Evolutionary conservation across 805 yeast species (phyloP).

Genomic region (Nakazawaea wyomingensis): DNA sequence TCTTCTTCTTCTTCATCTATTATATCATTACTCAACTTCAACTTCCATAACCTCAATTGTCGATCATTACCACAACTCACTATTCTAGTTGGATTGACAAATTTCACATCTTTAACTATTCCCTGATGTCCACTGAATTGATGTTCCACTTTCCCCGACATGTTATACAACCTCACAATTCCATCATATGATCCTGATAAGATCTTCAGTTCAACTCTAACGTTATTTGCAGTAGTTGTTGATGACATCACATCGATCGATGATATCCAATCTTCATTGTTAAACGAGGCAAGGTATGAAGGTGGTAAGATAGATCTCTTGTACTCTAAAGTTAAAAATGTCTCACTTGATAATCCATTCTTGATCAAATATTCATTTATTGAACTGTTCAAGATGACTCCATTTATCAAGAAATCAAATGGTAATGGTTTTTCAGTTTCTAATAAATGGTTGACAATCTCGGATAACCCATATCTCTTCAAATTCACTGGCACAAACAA

Average conservation of each 20-base stretch:
- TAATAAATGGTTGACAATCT: conserved; percentile 87
- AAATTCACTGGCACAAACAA: conserved; percentile 81
- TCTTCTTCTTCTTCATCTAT: conserved; percentile 33
- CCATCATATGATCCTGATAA: conserved; percentile 94
- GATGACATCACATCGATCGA: conserved; percentile 48
- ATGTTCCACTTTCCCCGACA: conserved; percentile 72
- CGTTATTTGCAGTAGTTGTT: conserved; percentile 30
- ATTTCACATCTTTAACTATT: conserved; percentile 76
- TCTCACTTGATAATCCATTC: conserved; percentile 79
- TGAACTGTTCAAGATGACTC: conserved; percentile 71
- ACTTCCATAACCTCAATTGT: conserved; percentile 83
- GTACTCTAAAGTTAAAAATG: conserved; percentile 76
- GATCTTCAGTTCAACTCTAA: conserved; percentile 45
- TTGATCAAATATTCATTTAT: conserved; percentile 72
- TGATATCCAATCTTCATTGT: conserved; percentile 95
- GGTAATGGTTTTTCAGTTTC: conserved; percentile 64
- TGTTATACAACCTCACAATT: conserved; percentile 82
- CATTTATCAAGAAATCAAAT: conserved; percentile 88
- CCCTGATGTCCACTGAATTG: conserved; percentile 88
- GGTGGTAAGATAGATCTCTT: conserved; percentile 93
- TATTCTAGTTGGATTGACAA: conserved; percentile 69
- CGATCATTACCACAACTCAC: conserved; percentile 89
- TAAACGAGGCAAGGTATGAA: conserved; percentile 79
- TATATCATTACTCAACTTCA: conserved; percentile 36
- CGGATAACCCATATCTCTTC: conserved; percentile 89